Evolutionary conservation across 805 yeast species (phyloP), one percentile per base, ranked within the genome.

Genomic region (Wickerhamomyces silvicola): DNA sequence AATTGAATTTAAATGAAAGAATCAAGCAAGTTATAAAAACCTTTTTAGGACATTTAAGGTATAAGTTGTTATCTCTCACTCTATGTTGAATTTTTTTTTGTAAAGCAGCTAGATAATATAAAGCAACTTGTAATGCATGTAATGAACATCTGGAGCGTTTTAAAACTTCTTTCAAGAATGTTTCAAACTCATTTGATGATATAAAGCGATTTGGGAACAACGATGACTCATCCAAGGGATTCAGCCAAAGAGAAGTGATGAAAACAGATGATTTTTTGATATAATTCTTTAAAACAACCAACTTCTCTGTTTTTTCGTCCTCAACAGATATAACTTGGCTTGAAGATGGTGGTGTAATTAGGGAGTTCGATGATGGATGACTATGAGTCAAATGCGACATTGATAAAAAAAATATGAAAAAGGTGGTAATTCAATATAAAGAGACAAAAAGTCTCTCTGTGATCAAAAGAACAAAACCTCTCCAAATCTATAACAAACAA

Each of bases 1-100:
- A 85, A 38, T 70, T 64, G 53, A 76, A 82, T 52, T 85, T 85
- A 32, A 79, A 71, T 4, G 92, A 78, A 23, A 85, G 60, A 32
- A 84, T 81, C 32, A 85, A 54, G 47, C 83, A 70, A 2, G 78
- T 70, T 38, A 85, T 64, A 41, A 85, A 78, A 25, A 76, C 68
- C 39, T 81, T 72, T 45, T 82, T 76, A 7, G 86, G 79, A 46
- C 82, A 78, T 14, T 27, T 23, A 6, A 44, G 27, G 15, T 22
- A 23, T 6, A 14, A 16, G 9, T 30, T 17, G 7, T 23, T 16
- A 9, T 28, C 18, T 18, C 16, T 21, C 15, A 28, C 22, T 20
- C 39, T 23, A 9, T 20, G 11, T 10, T 37, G 43, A 33, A 52
- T 42, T 24, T 42, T 31, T 10, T 61, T 52, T 33, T 60, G 53